Evolutionary conservation across 257 asterid species (phyloP).

Genomic region (Primulina huaijiensis): DNA sequence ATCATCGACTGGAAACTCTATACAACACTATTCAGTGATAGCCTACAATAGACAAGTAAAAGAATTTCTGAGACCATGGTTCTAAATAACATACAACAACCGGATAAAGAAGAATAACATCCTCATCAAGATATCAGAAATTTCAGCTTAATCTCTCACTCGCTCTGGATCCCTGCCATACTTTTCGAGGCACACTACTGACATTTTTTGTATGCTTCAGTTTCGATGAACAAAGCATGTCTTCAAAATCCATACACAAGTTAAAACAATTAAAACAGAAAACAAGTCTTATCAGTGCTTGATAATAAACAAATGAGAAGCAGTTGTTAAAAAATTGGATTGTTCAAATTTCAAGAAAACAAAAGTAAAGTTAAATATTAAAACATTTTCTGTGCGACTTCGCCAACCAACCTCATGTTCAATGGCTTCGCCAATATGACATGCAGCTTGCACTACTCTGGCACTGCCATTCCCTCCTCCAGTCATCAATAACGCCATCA

Average conservation of each 20-base stretch:
- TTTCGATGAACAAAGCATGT: too few relatives aligned
- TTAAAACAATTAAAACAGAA: too few relatives aligned
- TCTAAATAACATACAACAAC: not conserved
- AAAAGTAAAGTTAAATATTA: not conserved
- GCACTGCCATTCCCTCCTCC: constrained; percentile 75
- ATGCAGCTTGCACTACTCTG: constrained; percentile 77
- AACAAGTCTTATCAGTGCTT: constrained; percentile 12
- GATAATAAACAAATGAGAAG: not conserved
- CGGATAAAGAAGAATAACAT: not conserved
- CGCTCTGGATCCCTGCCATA: not conserved
- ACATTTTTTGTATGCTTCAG: too few relatives aligned
- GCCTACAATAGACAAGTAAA: too few relatives aligned
- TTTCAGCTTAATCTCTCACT: not conserved
- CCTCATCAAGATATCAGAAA: not conserved
- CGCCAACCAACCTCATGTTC: constrained; percentile 75
- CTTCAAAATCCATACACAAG: too few relatives aligned
- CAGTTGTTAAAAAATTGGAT: not conserved
- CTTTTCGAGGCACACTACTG: too few relatives aligned
- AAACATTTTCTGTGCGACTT: not conserved
- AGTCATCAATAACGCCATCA: constrained; percentile 83
- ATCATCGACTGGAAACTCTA: too few relatives aligned
- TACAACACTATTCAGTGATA: too few relatives aligned
- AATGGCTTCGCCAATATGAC: constrained; percentile 79
- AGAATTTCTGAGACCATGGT: too few relatives aligned
- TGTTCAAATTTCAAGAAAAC: not conserved